Evolutionary conservation across 768 basidiomycete genomes (phyloP), one percentile per base, ranked within the genome.

Genomic region (Phaffia tasmanica): DNA sequence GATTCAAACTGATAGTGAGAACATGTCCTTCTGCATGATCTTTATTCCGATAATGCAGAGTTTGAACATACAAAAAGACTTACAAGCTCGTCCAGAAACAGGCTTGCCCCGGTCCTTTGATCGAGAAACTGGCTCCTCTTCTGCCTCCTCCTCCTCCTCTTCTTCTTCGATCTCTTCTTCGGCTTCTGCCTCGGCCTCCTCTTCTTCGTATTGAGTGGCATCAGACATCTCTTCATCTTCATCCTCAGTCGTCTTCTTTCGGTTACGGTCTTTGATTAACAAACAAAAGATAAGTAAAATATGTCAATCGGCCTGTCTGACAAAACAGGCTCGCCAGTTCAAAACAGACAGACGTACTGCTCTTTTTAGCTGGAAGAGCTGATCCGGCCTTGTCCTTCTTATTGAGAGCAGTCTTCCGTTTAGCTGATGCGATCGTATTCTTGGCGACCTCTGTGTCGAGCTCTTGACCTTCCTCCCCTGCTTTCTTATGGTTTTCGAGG

Each of bases 401-500:
- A 14, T 35, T 48, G 29, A 57, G 57, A 27, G 71, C 73, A 14
- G 75, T 75, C n/a, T 73, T 73, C 58, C 74, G 67, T 49, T 67
- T 69, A 62, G 73, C 87, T 3, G 88, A 88, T 6, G 85, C 86
- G 62, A 86, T 82, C 61, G 82, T 89, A 80, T 89, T 91, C 65
- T 84, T 83, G 72, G 86, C 81, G 18, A 88, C 90, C 35, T 88
- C 83, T 71, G 86, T 87, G 78, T 93, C 88, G 27, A 95, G 81
- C 25, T 85, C 92, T 67, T 92, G 85, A 70, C 97, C 93, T 75
- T 94, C 93, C 68, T 86, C 84, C 3, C 95, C 95, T 76, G 94
- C 89, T 3, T 81, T 80, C 69, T 82, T 84, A 73, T 88, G 82
- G 71, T 90, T 87, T 23, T 88, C 85, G 7, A 98, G 80, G 35